Percentiles rank a stretch among this genome's conserved stretches.
Evolutionary conservation across 306 rosid species (phyloP).

Genomic region (Rosa persica): DNA sequence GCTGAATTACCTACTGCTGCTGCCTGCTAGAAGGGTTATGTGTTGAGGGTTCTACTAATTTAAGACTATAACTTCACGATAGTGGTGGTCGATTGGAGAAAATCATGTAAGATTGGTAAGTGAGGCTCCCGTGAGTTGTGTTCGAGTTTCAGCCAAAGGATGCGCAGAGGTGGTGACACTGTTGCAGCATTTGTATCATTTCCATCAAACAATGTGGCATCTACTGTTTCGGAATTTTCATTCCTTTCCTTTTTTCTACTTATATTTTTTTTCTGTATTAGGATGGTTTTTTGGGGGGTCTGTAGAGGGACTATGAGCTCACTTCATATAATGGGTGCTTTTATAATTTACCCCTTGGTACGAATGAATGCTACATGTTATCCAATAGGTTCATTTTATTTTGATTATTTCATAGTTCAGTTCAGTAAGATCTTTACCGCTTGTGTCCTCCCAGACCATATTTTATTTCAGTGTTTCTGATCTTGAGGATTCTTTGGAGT

Average conservation of each 20-base stretch:
- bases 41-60: slow-evolving; percentile 31
- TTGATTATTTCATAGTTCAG: background rate
- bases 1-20: slow-evolving; percentile 38
- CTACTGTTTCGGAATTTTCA: slow-evolving; percentile 37
- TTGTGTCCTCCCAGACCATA: background rate
- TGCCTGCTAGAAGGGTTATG: slow-evolving; percentile 36
- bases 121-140: slow-evolving; percentile 34
- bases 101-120: slow-evolving; percentile 34
- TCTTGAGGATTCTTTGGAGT: background rate
- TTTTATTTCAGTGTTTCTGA: background rate
- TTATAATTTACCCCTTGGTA: slow-evolving; percentile 22
- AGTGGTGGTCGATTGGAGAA: slow-evolving; percentile 24
- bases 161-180: slow-evolving; percentile 46
- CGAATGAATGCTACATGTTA: slow-evolving; percentile 13
- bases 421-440: background rate
- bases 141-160: slow-evolving; percentile 36
- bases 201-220: slow-evolving; percentile 48
- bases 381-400: slow-evolving; percentile 1
- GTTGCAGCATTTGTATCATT: slow-evolving; percentile 43
- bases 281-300: slow-evolving; percentile 42
- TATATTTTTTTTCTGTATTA: slow-evolving; percentile 37
- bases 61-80: slow-evolving; percentile 17
- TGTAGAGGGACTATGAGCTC: slow-evolving; percentile 55
- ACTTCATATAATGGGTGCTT: slow-evolving; percentile 44
- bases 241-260: slow-evolving; percentile 24